Base-by-base conservation (phyloP, 202 grass and related monocot genomes). In the Digitaria exilis region DNA sequence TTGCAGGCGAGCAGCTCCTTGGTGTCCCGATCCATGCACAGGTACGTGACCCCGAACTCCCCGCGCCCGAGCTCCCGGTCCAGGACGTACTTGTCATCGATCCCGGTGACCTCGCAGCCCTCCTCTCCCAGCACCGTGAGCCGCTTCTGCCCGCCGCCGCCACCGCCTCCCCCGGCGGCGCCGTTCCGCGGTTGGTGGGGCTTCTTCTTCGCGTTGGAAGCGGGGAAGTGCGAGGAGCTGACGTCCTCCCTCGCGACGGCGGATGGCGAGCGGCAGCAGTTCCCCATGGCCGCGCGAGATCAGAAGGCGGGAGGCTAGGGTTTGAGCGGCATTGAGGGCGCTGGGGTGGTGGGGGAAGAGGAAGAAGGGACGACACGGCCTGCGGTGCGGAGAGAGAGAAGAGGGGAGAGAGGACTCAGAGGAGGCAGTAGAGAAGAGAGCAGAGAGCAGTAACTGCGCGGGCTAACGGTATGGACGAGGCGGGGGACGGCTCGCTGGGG, bases 41-140 rank as follows among this genome's bases (percentile, higher is more conserved):
- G 91, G 78, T 99, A 99, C 46, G 96, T 99, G 21, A 99, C 94
- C 39, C 96, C 96, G 86, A 99, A 99, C 96, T 99, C 96, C 6
- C 96, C 96, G n/a, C 96, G 91, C 10, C 96, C 96, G 34, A 99
- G 87, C 93, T 99, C 96, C 37, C 93, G 46, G 84, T 99, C 96
- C 11, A 99, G 84, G 54, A 57, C 70, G 85, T 99, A 99, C 87
- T 86, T 96, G 41, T 92, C 96, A 51, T 99, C 96, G 84, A 99
- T 92, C 81, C 67, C 92, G 54, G 65, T 62, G 56, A 90, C 72
- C 59, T 88, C 89, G 71, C 80, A 73, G 6, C 87, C 86, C 30
- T 92, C 93, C 58, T 89, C 88, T 29, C 76, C 87, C 45, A 99
- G 96, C 31, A 99, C 96, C 30, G 89, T 69, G 28, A 96, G 73